Conservation (phyloP, 23 red algal genomes). For the Gracilaria caudata region DNA sequence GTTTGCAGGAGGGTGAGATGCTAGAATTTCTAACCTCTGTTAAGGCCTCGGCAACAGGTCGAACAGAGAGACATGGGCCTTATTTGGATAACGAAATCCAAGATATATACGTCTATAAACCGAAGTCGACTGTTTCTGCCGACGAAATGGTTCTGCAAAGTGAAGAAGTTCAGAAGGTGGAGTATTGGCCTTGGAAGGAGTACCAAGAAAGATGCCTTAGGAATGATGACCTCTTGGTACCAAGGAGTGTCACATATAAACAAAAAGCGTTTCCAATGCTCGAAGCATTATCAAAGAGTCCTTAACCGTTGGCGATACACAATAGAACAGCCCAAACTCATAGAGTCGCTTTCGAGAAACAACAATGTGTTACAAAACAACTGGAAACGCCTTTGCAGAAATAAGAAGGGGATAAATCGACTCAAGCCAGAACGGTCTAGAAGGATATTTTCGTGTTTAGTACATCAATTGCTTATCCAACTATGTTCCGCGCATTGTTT, state of each 20-base stretch:
- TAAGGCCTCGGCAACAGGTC: constrained; percentile 27
- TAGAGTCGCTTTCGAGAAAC: background rate
- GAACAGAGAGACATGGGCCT: constrained; percentile 53
- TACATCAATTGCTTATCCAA: background rate
- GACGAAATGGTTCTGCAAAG: constrained; percentile 42
- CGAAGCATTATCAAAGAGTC: background rate
- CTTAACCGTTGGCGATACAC: background rate
- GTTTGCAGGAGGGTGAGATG: constrained; percentile 24
- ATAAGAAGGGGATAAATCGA: too few relatives aligned
- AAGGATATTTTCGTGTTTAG: too few relatives aligned
- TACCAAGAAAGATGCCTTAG: constrained; percentile 20
- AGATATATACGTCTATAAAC: constrained; percentile 73
- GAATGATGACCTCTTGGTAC: constrained; percentile 49
- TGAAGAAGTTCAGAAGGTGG: constrained; percentile 65
- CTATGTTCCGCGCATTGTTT: background rate
- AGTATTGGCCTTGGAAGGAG: constrained; percentile 54
- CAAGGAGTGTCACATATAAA: constrained; percentile 50
- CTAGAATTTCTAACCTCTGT: constrained; percentile 44
- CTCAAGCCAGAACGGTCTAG: too few relatives aligned
- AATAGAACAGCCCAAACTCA: background rate
- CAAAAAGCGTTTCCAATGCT: constrained; percentile 49
- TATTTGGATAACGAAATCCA: constrained; percentile 80
- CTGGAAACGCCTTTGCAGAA: too few relatives aligned
- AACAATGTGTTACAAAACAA: too few relatives aligned
- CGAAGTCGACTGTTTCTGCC: constrained; percentile 19